Conservation (phyloP, 176 grass and related monocot species). For the Rhynchospora breviuscula region DNA sequence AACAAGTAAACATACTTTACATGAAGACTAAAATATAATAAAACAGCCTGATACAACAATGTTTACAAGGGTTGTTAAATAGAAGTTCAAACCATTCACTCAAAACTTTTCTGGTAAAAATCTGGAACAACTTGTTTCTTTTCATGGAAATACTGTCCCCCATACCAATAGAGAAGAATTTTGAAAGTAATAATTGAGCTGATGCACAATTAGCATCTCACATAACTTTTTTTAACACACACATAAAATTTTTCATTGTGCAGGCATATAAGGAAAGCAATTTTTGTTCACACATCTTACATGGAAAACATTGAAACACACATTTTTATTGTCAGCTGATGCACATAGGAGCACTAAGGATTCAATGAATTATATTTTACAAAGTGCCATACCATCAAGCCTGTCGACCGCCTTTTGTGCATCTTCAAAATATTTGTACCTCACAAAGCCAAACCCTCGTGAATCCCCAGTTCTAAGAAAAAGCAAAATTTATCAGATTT, state of each 20-base stretch:
- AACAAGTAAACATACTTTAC: constrained; percentile 19
- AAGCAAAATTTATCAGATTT: constrained; percentile 8
- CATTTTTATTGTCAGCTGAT: neutral
- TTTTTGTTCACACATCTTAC: neutral
- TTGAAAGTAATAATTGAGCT: neutral
- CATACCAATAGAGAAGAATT: neutral
- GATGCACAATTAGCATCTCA: neutral
- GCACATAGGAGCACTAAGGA: neutral
- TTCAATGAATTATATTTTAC: neutral
- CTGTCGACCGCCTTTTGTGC: constrained; percentile 86
- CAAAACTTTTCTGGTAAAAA: neutral
- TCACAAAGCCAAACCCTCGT: constrained; percentile 87
- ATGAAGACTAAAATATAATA: neutral
- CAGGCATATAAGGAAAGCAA: neutral
- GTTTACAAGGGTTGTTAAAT: neutral
- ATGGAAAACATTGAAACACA: neutral
- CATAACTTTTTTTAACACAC: neutral
- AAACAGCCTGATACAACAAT: neutral
- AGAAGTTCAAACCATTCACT: neutral
- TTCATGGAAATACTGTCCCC: neutral
- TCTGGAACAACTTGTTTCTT: neutral
- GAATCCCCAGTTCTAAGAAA: constrained; percentile 73
- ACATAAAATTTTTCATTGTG: neutral
- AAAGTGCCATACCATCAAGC: constrained; percentile 52
- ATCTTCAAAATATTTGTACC: constrained; percentile 95